Conservation (phyloP, 805 yeast genomes). For the Maudiozyma serrabonitensis region DNA sequence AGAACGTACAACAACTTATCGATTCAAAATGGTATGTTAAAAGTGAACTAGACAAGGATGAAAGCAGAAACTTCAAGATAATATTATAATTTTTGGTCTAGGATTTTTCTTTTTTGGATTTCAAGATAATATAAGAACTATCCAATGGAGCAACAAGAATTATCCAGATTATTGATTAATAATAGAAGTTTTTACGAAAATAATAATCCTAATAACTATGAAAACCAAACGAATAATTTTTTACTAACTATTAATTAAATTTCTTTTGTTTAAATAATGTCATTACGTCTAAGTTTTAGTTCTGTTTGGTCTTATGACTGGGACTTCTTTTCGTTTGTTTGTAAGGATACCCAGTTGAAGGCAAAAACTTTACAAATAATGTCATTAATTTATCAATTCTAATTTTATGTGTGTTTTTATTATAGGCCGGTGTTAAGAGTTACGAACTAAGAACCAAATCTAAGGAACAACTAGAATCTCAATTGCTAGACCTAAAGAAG, state of each 20-base stretch:
- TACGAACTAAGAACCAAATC: conserved; percentile 96
- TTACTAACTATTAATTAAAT: neutral
- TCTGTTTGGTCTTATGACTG: too few species aligned
- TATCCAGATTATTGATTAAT: neutral
- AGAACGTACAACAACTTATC: conserved; percentile 1
- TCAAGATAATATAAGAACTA: neutral
- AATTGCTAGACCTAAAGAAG: conserved; percentile 93
- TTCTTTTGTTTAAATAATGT: neutral
- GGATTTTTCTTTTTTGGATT: neutral
- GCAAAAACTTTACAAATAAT: neutral
- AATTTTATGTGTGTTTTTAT: neutral
- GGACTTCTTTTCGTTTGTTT: too few species aligned
- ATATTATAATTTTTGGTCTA: neutral
- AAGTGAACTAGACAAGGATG: neutral
- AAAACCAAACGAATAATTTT: neutral
- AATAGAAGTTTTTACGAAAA: too few species aligned
- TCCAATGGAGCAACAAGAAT: neutral
- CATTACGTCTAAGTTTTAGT: too few species aligned
- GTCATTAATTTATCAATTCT: neutral
- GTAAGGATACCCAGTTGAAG: too few species aligned
- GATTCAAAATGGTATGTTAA: conserved; percentile 1
- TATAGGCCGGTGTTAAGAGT: conserved; percentile 83
- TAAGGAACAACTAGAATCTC: conserved; percentile 91
- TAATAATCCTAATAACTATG: neutral
- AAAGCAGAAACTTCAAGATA: neutral